Conservation (phyloP, 2,329 filamentous ascomycete species). For the Bipolaris cookei region DNA sequence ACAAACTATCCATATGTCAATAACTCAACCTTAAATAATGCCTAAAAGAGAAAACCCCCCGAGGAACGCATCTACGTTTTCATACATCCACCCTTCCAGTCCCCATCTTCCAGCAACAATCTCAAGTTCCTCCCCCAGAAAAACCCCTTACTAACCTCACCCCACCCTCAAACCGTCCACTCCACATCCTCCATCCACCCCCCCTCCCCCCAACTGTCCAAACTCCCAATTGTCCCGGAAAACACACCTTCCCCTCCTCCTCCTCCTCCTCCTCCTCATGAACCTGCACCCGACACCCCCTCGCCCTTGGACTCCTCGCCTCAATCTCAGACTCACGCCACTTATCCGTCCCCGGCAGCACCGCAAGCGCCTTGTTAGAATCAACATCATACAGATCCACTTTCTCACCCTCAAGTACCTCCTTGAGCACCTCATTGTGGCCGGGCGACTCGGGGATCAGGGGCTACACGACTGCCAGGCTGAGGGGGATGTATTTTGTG, state of each 20-base stretch:
- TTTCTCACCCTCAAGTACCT: conserved; percentile 13
- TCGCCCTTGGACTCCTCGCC: conserved; percentile 25
- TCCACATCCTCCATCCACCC: conserved; percentile 40
- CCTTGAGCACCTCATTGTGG: conserved; percentile 12
- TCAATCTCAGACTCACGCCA: conserved; percentile 34
- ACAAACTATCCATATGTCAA: no score
- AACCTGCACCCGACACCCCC: conserved; percentile 37
- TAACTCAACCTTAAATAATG: no score
- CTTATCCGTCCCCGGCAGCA: conserved; percentile 32
- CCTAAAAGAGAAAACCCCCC: no score
- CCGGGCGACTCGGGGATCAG: conserved; percentile 27
- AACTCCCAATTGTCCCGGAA: conserved; percentile 26
- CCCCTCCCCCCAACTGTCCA: conserved; percentile 40
- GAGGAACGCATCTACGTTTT: no score
- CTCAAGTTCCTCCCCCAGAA: neutral
- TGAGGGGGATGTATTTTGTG: conserved; percentile 32
- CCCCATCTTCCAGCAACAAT: no score
- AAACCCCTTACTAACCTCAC: neutral
- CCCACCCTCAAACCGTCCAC: no score
- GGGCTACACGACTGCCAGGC: conserved; percentile 31
- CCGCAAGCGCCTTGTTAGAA: conserved; percentile 24
- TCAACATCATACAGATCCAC: conserved; percentile 34
- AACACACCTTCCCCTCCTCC: conserved; percentile 22
- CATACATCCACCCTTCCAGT: no score
- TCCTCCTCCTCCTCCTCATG: conserved; percentile 8